Evolutionary conservation across 2,329 filamentous ascomycete genomes (phyloP), one percentile per base, ranked within the genome.

Genomic region (Colletotrichum trifolii): DNA sequence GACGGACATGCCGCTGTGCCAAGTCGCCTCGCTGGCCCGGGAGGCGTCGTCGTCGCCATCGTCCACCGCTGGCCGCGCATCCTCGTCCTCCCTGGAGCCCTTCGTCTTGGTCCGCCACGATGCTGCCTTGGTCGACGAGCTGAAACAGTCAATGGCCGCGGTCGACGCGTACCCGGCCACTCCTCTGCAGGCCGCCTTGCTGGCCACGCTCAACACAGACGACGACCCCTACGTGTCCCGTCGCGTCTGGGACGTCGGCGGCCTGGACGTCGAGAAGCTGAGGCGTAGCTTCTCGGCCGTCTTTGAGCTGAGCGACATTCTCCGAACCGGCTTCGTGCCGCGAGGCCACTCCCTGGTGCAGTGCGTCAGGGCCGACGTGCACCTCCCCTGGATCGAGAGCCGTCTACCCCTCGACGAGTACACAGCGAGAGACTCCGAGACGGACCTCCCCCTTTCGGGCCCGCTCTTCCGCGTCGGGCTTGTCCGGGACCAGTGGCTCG

Each of bases 131-230:
- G 39, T 35, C 7, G 35, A 38, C 11, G 11, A 39, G n/a, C 15
- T 60, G 15, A 34, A 36, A 38, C 17, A 10, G 33, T n/a, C 46
- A 6, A 13, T 25, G 1, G 11, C 33, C 8, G 52, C 69, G 1
- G 47, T 49, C 4, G 71, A 73, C 45, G 71, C 71, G 0, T 72
- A 69, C 53, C 71, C 71, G 10, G 67, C 66, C 11, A 73, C 72
- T 0, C 58, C 69, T 0, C 68, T 73, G 33, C 72, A 73, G 52
- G 71, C 71, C 15, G 47, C 17, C 63, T 72, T 45, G 48, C 34
- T 73, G 6, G 64, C 67, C 0, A 60, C 49, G 13, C 13, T 54
- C 56, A 38, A 56, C 56, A 64, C 34, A 36, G 25, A 35, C n/a
- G 25, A 25, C 38, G 55, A 59, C 8, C 46, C 60, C 8, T 71